Evolutionary conservation across 441 rosid genomes (phyloP).

Genomic region (Kokia cookei): DNA sequence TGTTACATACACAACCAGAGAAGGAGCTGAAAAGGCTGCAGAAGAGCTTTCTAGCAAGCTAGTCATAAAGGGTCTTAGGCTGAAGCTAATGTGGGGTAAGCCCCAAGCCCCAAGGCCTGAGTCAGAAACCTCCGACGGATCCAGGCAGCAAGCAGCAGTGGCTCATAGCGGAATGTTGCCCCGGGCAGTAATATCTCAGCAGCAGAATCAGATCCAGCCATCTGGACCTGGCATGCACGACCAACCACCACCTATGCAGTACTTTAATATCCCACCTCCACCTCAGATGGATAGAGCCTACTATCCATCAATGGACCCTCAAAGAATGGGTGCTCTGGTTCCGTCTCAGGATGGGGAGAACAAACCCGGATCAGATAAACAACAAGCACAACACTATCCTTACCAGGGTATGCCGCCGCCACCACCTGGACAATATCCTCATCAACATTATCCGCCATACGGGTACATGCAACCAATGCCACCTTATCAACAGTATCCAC

Average conservation of each 20-base stretch:
- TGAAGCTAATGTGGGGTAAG: constrained; percentile 93
- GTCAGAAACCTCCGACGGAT: constrained; percentile 57
- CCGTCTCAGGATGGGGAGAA: constrained; percentile 79
- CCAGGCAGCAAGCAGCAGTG: constrained; percentile 61
- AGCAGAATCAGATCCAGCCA: constrained; percentile 57
- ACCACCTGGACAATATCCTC: constrained; percentile 42
- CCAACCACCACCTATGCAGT: constrained; percentile 60
- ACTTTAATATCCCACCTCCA: constrained; percentile 78
- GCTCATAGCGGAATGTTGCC: constrained; percentile 83
- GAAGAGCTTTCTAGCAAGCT: constrained; percentile 84
- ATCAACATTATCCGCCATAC: constrained; percentile 49
- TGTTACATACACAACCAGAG: constrained; percentile 85
- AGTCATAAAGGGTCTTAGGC: constrained; percentile 75
- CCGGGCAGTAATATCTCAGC: constrained; percentile 83
- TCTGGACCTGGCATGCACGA: constrained; percentile 35
- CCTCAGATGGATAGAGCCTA: constrained; percentile 64
- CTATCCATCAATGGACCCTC: constrained; percentile 98
- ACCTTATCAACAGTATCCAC: constrained; percentile 58
- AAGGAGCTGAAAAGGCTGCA: constrained; percentile 97
- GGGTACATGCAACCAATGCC: constrained; percentile 55
- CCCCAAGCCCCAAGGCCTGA: constrained; percentile 89
- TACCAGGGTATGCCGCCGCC: constrained; percentile 48
- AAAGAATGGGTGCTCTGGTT: constrained; percentile 91
- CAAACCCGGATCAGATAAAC: constrained; percentile 44
- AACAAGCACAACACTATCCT: constrained; percentile 38